These are phyloP conservation scores for Camellia japonica DNA, from an alignment of 148 eudicot genomes.

Conservation along the genomic window DNA sequence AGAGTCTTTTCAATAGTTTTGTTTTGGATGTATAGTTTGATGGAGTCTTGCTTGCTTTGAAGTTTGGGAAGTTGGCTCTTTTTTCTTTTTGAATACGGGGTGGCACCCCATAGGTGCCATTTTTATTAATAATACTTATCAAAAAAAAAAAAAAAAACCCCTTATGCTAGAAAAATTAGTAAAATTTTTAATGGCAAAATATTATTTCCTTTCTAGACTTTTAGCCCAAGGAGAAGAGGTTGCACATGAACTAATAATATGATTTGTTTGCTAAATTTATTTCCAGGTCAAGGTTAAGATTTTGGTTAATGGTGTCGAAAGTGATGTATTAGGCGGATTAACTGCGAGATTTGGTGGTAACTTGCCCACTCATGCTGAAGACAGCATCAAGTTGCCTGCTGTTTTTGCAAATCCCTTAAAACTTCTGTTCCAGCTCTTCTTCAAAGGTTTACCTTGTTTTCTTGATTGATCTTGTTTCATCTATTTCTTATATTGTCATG, in stretches of 20 bases:
- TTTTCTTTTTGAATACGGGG: too few relatives aligned
- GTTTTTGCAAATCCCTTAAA: constrained; percentile 50
- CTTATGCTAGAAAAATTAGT: too few relatives aligned
- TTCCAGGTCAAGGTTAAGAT: constrained; percentile 64
- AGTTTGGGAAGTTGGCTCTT: too few relatives aligned
- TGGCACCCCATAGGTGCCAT: too few relatives aligned
- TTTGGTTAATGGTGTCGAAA: constrained; percentile 65
- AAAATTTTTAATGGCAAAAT: background rate
- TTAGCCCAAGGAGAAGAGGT: background rate
- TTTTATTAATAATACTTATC: too few relatives aligned
- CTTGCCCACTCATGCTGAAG: constrained; percentile 42
- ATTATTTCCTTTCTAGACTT: background rate
- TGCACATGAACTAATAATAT: background rate
- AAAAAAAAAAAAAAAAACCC: too few relatives aligned
- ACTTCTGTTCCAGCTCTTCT: constrained; percentile 52
- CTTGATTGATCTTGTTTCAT: constrained; percentile 4
- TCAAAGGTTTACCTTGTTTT: constrained; percentile 40
- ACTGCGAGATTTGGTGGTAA: constrained; percentile 69
- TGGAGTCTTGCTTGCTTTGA: too few relatives aligned
- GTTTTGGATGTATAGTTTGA: too few relatives aligned
- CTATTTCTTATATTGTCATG: background rate
- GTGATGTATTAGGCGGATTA: constrained; percentile 41
- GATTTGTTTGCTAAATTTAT: background rate
- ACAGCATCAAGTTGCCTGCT: constrained; percentile 40
- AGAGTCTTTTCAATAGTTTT: too few relatives aligned